Conservation (phyloP, 2,329 filamentous ascomycete species). For the Penicillium sp. region DNA sequence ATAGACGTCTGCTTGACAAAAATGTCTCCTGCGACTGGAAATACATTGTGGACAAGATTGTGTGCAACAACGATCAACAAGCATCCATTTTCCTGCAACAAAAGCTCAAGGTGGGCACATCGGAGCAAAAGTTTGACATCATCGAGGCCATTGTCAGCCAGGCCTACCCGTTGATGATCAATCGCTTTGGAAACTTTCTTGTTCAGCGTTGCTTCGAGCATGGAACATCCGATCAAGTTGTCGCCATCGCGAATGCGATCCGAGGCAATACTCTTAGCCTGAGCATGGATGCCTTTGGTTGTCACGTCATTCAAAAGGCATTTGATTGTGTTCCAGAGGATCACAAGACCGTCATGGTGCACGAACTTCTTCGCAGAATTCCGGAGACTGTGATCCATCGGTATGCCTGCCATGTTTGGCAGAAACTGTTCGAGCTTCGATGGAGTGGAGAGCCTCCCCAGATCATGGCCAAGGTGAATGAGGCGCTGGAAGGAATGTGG, state of each 20-base stretch:
- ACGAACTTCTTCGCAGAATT: slow-evolving; percentile 91
- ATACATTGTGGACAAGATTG: slow-evolving; percentile 99
- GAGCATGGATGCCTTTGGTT: slow-evolving; percentile 98
- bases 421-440: slow-evolving; percentile 97
- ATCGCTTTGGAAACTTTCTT: slow-evolving; percentile 97
- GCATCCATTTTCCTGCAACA: slow-evolving; percentile 98
- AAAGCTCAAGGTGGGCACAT: slow-evolving; percentile 95
- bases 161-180: slow-evolving; percentile 95
- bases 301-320: slow-evolving; percentile 97
- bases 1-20: slow-evolving; percentile 90
- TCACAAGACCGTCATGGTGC: slow-evolving; percentile 99
- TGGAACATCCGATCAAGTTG: slow-evolving; percentile 90
- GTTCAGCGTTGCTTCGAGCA: slow-evolving; percentile 99
- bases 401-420: slow-evolving; percentile 99
- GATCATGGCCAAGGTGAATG: slow-evolving; percentile 98
- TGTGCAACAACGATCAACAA: slow-evolving; percentile 98
- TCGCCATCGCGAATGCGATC: slow-evolving; percentile 92
- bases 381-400: slow-evolving; percentile 98
- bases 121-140: slow-evolving; percentile 96
- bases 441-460: slow-evolving; percentile 95
- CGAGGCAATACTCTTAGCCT: slow-evolving; percentile 91
- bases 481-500: slow-evolving; percentile 95
- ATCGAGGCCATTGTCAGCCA: slow-evolving; percentile 95
- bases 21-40: slow-evolving; percentile 99
- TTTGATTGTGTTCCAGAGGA: slow-evolving; percentile 98